phyloP scores from a whole-genome alignment of 2,329 filamentous ascomycete species.

The Diplodia mutila region DNA sequence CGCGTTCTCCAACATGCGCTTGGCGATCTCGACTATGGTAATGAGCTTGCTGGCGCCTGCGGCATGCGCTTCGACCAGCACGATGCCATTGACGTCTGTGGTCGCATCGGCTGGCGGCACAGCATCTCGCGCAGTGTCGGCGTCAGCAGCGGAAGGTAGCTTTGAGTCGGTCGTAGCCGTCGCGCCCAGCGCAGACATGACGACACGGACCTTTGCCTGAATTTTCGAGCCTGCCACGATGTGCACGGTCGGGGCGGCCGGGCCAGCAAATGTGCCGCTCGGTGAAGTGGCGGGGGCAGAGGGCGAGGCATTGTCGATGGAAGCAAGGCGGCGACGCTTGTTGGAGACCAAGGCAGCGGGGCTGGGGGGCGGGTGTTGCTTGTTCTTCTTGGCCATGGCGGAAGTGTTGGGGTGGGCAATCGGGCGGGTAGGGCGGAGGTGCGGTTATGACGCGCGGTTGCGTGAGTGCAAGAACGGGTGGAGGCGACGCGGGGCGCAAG shows the following conservation, averaged over 20 bases:
- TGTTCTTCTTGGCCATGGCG: slow-evolving; percentile 23
- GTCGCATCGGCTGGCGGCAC: neutral
- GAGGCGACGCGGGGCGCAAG: neutral
- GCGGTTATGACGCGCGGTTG: slow-evolving; percentile 17
- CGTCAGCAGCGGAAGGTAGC: neutral
- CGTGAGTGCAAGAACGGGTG: slow-evolving; percentile 5
- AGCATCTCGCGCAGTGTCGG: neutral
- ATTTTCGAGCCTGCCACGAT: slow-evolving; percentile 23
- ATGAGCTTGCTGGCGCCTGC: slow-evolving; percentile 64
- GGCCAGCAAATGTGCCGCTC: neutral
- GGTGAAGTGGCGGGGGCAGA: neutral
- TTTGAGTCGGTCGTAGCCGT: neutral
- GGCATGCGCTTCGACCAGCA: slow-evolving; percentile 7
- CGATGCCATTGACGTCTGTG: neutral
- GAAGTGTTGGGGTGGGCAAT: neutral
- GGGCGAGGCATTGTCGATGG: neutral
- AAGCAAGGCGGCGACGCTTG: slow-evolving; percentile 22
- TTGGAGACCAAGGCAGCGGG: slow-evolving; percentile 13
- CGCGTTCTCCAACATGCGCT: slow-evolving; percentile 44
- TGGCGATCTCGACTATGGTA: slow-evolving; percentile 66
- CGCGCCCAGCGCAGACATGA: neutral
- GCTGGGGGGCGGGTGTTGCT: slow-evolving; percentile 14
- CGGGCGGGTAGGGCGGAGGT: neutral
- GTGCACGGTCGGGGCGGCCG: neutral
- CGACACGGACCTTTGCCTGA: slow-evolving; percentile 19